Conservation (phyloP, 2,329 filamentous ascomycete species). For the Zasmidium angulare region DNA sequence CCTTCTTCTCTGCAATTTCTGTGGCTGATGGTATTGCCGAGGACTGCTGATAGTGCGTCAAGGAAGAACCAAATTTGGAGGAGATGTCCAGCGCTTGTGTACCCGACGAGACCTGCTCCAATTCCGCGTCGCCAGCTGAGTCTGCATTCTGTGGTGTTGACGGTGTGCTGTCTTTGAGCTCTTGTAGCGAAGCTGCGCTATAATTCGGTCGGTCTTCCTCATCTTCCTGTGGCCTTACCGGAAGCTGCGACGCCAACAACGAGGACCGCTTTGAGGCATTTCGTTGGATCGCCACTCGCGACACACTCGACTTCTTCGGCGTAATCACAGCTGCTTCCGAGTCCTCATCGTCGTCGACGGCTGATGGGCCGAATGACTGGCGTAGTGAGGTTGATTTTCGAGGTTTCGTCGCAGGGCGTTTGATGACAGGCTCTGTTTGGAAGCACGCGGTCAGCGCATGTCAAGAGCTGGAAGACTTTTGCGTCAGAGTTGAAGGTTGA, state of each 20-base stretch:
- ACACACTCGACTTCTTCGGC: conserved; percentile 63
- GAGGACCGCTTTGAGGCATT: conserved; percentile 59
- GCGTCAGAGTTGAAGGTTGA: conserved; percentile 21
- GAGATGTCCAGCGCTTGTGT: conserved; percentile 45
- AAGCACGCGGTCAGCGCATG: conserved; percentile 41
- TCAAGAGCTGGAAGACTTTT: conserved; percentile 17
- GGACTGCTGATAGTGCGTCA: conserved; percentile 37
- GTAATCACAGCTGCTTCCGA: conserved; percentile 55
- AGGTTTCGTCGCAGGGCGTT: conserved; percentile 53
- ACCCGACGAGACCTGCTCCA: conserved; percentile 50
- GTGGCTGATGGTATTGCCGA: conserved; percentile 72
- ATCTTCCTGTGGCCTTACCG: conserved; percentile 47
- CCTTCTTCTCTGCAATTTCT: conserved; percentile 89
- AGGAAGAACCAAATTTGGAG: conserved; percentile 56
- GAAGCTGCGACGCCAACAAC: conserved; percentile 50
- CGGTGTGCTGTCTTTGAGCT: conserved; percentile 82
- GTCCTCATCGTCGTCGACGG: conserved; percentile 54
- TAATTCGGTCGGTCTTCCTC: conserved; percentile 76
- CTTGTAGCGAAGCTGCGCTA: conserved; percentile 80
- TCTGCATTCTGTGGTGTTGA: conserved; percentile 69
- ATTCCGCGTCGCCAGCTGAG: conserved; percentile 29
- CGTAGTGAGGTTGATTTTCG: conserved; percentile 73
- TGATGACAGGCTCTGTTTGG: conserved; percentile 50
- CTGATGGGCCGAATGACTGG: conserved; percentile 71
- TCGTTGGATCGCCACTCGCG: conserved; percentile 65